Percentiles rank a stretch among this genome's conserved stretches.
Conservation (phyloP, 2,329 filamentous ascomycete species). For the Penicillium sclerotigenum region DNA sequence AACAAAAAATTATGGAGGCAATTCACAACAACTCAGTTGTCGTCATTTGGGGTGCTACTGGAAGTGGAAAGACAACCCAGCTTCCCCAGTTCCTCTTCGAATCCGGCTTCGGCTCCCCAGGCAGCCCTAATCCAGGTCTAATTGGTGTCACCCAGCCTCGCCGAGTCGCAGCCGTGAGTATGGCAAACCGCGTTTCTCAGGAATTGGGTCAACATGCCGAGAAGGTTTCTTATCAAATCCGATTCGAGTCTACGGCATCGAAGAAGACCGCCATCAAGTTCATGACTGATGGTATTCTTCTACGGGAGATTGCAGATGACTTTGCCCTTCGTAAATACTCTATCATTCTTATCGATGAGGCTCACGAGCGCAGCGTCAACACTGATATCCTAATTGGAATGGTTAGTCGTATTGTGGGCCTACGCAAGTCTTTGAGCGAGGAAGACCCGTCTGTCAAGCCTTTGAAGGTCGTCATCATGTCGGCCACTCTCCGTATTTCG, state of each 20-base stretch:
- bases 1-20: constrained; percentile 97
- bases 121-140: constrained; percentile 80
- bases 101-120: constrained; percentile 78
- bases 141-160: constrained; percentile 94
- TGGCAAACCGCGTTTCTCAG: constrained; percentile 85
- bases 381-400: constrained; percentile 98
- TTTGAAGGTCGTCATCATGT: constrained; percentile 96
- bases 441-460: constrained; percentile 71
- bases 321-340: constrained; percentile 88
- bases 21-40: constrained; percentile 88
- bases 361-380: constrained; percentile 94
- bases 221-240: constrained; percentile 86
- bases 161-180: constrained; percentile 91
- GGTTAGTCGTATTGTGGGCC: constrained; percentile 84
- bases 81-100: constrained; percentile 95
- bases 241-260: constrained; percentile 82
- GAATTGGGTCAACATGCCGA: constrained; percentile 77
- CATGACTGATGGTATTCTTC: constrained; percentile 95
- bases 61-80: constrained; percentile 96
- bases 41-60: constrained; percentile 90
- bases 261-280: constrained; percentile 90
- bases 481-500: constrained; percentile 84
- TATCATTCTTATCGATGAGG: constrained; percentile 90
- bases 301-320: constrained; percentile 87
- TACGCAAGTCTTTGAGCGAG: constrained; percentile 70